Evolutionary conservation across 805 yeast genomes (phyloP).

Genomic region (Lipomyces mesembrius): DNA sequence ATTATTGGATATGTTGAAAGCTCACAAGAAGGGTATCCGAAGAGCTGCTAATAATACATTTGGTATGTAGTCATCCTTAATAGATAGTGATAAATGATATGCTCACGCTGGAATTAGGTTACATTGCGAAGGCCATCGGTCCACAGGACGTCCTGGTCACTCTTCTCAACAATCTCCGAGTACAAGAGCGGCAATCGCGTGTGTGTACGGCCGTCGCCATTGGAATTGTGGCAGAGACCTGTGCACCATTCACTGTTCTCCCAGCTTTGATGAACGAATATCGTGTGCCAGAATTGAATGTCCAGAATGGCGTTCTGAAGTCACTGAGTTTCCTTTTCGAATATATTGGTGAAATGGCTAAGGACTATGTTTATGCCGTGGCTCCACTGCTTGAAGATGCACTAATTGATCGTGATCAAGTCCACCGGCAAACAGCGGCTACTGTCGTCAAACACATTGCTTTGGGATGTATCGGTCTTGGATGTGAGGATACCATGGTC

Average conservation of each 20-base stretch:
- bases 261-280: constrained; percentile 97
- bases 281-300: constrained; percentile 86
- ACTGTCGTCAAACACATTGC: constrained; percentile 83
- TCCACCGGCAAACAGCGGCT: constrained; percentile 95
- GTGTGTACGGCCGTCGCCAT: constrained; percentile 98
- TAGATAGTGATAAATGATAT: not conserved
- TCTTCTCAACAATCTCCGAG: constrained; percentile 78
- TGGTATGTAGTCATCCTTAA: constrained; percentile 52
- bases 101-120: constrained; percentile 34
- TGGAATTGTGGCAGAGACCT: constrained; percentile 92
- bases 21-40: constrained; percentile 75
- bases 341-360: constrained; percentile 78
- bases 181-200: constrained; percentile 94
- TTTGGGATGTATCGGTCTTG: constrained; percentile 72
- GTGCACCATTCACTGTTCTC: constrained; percentile 88
- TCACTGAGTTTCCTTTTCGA: constrained; percentile 91
- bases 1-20: constrained; percentile 82
- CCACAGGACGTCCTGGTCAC: constrained; percentile 93
- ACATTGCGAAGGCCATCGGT: constrained; percentile 88
- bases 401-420: constrained; percentile 83
- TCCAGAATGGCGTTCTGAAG: constrained; percentile 93
- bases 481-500: constrained; percentile 79
- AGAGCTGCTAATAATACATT: constrained; percentile 87
- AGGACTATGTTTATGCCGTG: constrained; percentile 80
- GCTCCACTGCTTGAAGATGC: constrained; percentile 87